Percentiles rank a stretch among this genome's conserved stretches.
Conservation (phyloP, 352 stramenopile species). For the Elongisporangium anandrum region DNA sequence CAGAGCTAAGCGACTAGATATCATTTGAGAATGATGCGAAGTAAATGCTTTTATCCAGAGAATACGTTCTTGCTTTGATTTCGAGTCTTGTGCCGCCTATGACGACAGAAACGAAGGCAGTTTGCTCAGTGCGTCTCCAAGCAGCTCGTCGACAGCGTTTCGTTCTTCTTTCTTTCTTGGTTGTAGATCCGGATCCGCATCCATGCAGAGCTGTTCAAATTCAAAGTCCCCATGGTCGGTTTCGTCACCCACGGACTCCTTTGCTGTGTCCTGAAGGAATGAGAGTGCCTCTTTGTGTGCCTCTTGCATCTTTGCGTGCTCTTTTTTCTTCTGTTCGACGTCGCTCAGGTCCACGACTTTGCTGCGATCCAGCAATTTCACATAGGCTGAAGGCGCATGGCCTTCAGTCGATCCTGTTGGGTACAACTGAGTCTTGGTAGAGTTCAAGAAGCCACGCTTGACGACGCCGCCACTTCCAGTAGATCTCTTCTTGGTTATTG, state of each 20-base stretch:
- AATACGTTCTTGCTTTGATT: too few species aligned
- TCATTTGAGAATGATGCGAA: too few species aligned
- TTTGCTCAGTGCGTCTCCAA: slow-evolving; percentile 45
- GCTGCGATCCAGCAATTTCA: slow-evolving; percentile 74
- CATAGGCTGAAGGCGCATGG: slow-evolving; percentile 56
- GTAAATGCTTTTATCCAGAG: slow-evolving; percentile 3
- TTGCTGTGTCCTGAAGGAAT: slow-evolving; percentile 14
- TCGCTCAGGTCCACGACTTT: slow-evolving; percentile 74
- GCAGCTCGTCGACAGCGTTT: slow-evolving; percentile 25
- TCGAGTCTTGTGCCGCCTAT: too few species aligned
- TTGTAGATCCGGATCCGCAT: slow-evolving; percentile 72
- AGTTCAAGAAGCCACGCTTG: slow-evolving; percentile 79
- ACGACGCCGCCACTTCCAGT: slow-evolving; percentile 19
- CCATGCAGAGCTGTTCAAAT: slow-evolving; percentile 77
- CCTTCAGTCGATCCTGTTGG: slow-evolving; percentile 69
- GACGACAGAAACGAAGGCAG: slow-evolving; percentile 45
- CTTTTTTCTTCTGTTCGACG: slow-evolving; percentile 29
- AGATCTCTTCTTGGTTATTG: slow-evolving; percentile 11
- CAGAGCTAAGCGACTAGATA: slow-evolving; percentile 3
- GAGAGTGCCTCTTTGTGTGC: slow-evolving; percentile 15
- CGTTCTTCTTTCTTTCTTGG: slow-evolving; percentile 3
- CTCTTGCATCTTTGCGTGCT: slow-evolving; percentile 15
- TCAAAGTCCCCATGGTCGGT: slow-evolving; percentile 59
- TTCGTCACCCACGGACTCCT: slow-evolving; percentile 16
- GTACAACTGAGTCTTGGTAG: slow-evolving; percentile 52